Conservation (phyloP, 2,329 filamentous ascomycete genomes). For the Rhinocladiella similis region DNA sequence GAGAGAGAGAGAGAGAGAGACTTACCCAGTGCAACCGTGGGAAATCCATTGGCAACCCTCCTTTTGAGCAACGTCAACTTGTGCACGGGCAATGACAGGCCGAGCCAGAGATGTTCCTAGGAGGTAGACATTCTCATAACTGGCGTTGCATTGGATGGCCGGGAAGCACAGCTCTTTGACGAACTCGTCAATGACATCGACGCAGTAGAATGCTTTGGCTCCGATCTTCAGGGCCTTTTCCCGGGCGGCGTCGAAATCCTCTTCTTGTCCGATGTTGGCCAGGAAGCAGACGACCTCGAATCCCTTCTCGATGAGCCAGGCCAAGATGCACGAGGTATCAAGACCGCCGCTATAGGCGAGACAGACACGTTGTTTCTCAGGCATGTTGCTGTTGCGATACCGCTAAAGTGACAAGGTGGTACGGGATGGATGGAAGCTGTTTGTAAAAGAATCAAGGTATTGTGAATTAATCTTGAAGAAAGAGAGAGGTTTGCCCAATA, state of each 20-base stretch:
- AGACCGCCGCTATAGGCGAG: conserved; percentile 51
- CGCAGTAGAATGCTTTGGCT: conserved; percentile 57
- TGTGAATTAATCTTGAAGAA: too few species aligned
- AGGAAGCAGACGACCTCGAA: conserved; percentile 65
- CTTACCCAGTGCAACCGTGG: conserved; percentile 46
- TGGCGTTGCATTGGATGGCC: conserved; percentile 68
- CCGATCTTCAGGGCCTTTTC: conserved; percentile 64
- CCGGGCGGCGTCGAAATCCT: conserved; percentile 75
- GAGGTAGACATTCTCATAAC: conserved; percentile 29
- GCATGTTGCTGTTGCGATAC: not conserved
- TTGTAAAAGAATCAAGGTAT: too few species aligned
- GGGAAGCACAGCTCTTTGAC: conserved; percentile 79
- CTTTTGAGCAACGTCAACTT: conserved; percentile 41
- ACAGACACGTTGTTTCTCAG: conserved; percentile 18
- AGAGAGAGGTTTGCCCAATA: too few species aligned
- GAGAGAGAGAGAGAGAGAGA: not conserved
- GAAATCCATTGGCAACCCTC: conserved; percentile 42
- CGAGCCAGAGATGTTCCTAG: conserved; percentile 39
- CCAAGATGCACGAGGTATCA: conserved; percentile 59
- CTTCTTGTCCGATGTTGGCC: conserved; percentile 70
- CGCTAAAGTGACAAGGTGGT: not conserved
- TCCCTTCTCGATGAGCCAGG: conserved; percentile 47
- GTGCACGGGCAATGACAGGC: conserved; percentile 48
- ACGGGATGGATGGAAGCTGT: too few species aligned
- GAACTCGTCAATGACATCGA: conserved; percentile 70